Percentiles rank a stretch among this genome's conserved stretches.
Evolutionary conservation across 306 rosid species (phyloP).

Genomic region (Ziziphus jujuba): DNA sequence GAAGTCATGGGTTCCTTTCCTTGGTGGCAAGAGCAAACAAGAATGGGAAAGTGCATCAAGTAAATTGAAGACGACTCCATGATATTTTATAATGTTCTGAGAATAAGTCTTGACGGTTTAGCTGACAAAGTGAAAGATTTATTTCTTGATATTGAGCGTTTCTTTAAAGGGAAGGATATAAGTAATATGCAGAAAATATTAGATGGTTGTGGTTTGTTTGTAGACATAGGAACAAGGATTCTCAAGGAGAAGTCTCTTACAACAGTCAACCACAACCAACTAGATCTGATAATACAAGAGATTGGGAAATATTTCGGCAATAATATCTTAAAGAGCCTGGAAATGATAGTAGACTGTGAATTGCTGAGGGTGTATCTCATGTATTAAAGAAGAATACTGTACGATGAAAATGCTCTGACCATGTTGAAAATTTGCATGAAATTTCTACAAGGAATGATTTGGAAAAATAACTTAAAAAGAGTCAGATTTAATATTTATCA

Average conservation of each 20-base stretch:
- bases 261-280: neutral
- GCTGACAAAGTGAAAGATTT: constrained; percentile 17
- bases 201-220: constrained; percentile 23
- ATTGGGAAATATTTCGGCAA: constrained; percentile 30
- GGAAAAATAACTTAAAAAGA: neutral
- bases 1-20: too few relatives aligned
- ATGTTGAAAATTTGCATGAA: too few relatives aligned
- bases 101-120: constrained; percentile 25
- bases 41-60: too few relatives aligned
- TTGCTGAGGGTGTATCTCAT: constrained; percentile 17
- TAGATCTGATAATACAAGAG: constrained; percentile 32
- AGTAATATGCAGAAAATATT: constrained; percentile 22
- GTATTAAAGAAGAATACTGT: constrained; percentile 23
- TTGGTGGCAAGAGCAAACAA: too few relatives aligned
- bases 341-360: constrained; percentile 22
- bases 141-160: constrained; percentile 26
- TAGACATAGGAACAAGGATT: constrained; percentile 32
- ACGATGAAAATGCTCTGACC: neutral
- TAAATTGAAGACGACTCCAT: too few relatives aligned
- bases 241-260: constrained; percentile 45
- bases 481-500: neutral
- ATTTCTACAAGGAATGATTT: neutral
- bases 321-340: constrained; percentile 5
- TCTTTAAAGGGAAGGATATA: too few relatives aligned
- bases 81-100: constrained; percentile 5